Evolutionary conservation across 345 rosid genomes (phyloP).

Genomic region (Jatropha curcas): DNA sequence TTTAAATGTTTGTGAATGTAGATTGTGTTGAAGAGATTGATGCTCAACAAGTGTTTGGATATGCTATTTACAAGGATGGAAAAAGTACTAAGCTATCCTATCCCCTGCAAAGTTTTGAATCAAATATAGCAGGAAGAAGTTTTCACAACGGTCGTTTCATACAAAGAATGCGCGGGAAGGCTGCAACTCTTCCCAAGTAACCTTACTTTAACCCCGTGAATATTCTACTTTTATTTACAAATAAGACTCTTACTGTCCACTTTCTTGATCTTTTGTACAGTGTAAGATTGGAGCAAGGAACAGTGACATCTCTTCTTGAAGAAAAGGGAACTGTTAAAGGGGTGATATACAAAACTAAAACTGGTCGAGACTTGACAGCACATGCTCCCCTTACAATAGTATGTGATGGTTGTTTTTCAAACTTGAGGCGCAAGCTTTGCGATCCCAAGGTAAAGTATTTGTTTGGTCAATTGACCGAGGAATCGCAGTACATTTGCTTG

Average conservation of each 20-base stretch:
- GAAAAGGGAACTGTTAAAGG: conserved; percentile 70
- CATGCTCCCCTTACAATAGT: conserved; percentile 73
- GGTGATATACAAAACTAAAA: conserved; percentile 65
- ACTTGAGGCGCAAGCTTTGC: conserved; percentile 74
- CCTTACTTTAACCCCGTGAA: background rate
- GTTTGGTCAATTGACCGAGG: too few species aligned
- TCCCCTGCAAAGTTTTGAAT: conserved; percentile 45
- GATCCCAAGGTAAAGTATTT: conserved; percentile 51
- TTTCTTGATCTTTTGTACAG: conserved; percentile 29
- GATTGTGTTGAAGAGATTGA: conserved; percentile 62
- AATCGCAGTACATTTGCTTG: too few species aligned
- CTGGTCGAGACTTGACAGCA: conserved; percentile 50
- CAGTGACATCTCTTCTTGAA: conserved; percentile 65
- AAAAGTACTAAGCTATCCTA: conserved; percentile 36
- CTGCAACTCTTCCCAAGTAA: conserved; percentile 50
- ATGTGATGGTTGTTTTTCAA: conserved; percentile 84
- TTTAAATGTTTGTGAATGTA: conserved; percentile 2
- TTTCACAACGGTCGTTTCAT: conserved; percentile 65
- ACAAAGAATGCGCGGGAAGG: conserved; percentile 55
- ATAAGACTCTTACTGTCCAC: background rate
- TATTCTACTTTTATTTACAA: background rate
- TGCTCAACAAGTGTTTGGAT: conserved; percentile 52
- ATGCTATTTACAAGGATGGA: conserved; percentile 55
- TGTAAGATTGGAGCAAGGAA: conserved; percentile 72
- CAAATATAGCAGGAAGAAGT: conserved; percentile 55